Base-by-base conservation (phyloP, 768 basidiomycete species). In the Punctularia strigosozonata region DNA sequence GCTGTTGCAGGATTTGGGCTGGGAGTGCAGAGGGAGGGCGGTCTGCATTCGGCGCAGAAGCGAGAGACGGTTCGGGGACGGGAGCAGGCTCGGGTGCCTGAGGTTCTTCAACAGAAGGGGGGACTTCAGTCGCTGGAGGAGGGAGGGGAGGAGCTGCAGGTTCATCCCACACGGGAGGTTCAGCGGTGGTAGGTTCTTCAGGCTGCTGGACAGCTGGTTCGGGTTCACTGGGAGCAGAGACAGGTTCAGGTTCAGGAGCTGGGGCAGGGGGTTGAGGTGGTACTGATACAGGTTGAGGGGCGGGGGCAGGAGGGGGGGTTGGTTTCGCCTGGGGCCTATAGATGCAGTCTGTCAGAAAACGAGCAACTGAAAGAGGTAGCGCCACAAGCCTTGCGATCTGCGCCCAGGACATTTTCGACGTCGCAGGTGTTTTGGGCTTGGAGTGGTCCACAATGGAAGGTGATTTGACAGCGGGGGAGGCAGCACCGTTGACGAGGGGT, bases 361-460 rank as follows among this genome's bases (percentile, higher is more conserved):
- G 8, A 39, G 28, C 28, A 30, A 10, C 15, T 10, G 15, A 10
- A 30, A 30, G 10, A 30, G 28, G 10, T 15, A 30, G 15, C 10
- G 10, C 15, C 21, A 25, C 39, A 20, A 24, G 41, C 84, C 78
- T 68, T 45, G 86, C 85, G 53, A 89, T 68, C 50, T 89, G 81
- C 6, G 86, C 86, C 85, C 85, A 89, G 25, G 86, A 87, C 43
- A 83, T 58, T 62, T 86, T 85, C 6, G 81, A 76, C 10, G 73
- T 80, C 21, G 80, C 75, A 31, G 83, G 80, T 8, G 72, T 64
- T 60, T 77, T 82, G 12, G 60, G 56, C 46, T 59, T 68, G 46
- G 44, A 30, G 37, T 6, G 46, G 22, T 8, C n/a, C n/a, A n/a
- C 36, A 44, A 44, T 52, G 15, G 57, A 40, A n/a, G 60, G 50